Base-by-base conservation (phyloP, 2,329 filamentous ascomycete genomes). In the Sphaceloma murrayae region DNA sequence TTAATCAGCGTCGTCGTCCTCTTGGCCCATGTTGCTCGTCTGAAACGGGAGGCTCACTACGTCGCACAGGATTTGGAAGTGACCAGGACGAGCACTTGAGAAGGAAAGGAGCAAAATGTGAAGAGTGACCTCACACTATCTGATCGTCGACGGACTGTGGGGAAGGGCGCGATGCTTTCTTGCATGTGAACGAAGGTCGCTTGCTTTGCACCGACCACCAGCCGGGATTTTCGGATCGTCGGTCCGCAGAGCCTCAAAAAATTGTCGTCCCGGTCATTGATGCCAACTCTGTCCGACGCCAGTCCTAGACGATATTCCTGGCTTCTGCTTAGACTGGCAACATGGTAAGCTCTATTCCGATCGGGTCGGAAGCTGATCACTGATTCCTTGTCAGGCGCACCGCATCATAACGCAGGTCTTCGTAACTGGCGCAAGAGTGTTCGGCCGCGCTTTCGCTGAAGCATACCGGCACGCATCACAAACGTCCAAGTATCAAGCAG, bases 401-500 rank as follows among this genome's bases (percentile, higher is more conserved):
- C 85, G 87, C 59, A 83, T 95, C 67, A 81, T 98, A 70, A 85
- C 85, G 51, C 85, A 93, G 69, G 87, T 94, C 67, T 79, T 95
- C 67, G 64, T 96, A 54, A 87, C 86, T 58, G 89, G 89, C 70
- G 77, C 80, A 51, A 85, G 91, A 57, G 91, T 96, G 55, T 78
- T 98, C 63, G 87, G 88, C 52, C 85, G 88, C 55, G 88, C 91
- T 57, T 91, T 96, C 62, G 72, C 80, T 57, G 91, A 95, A 68
- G 91, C 91, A 53, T 98, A 93, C 70, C 87, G 85, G 63, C 91
- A 98, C 72, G 91, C 91, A 38, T 79, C 86, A 48, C 89, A 89
- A 24, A 33, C 31, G 8, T 54, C 60, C 53, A 62, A 60, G 54
- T 60, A 60, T 51, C 58, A 59, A 46, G 53, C 53, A 34, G 52